Percentiles rank a stretch among this genome's conserved stretches.
Evolutionary conservation across 2,329 filamentous ascomycete genomes (phyloP).

Genomic region (Ophiostoma novo-ulmi): DNA sequence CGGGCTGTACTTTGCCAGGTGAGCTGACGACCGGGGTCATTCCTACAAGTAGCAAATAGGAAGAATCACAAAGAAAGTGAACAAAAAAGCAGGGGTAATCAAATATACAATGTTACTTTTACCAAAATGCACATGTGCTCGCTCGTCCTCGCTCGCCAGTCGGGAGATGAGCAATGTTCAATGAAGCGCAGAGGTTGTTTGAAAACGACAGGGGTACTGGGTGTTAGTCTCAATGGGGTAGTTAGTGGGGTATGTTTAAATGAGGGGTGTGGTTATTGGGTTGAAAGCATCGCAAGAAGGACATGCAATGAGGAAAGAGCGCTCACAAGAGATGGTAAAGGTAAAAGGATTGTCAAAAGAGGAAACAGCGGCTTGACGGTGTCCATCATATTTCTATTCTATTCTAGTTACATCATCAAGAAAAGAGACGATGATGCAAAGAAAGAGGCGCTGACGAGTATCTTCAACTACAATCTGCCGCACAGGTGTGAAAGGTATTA

Average conservation of each 20-base stretch:
- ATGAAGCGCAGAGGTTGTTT: slow-evolving; percentile 7
- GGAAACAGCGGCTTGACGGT: neutral
- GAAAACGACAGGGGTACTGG: neutral
- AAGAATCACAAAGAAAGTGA: neutral
- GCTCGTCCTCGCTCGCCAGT: slow-evolving; percentile 11
- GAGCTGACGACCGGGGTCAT: slow-evolving; percentile 1
- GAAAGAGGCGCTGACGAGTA: neutral
- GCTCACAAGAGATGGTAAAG: neutral
- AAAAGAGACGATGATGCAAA: neutral
- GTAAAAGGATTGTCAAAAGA: neutral
- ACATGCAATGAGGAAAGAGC: neutral
- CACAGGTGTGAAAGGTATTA: neutral
- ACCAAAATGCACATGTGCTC: neutral
- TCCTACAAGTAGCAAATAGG: neutral
- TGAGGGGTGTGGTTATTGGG: slow-evolving; percentile 5
- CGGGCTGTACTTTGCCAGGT: neutral
- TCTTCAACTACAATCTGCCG: neutral
- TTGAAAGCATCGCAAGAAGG: neutral
- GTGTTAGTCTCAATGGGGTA: slow-evolving; percentile 7
- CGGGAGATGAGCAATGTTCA: slow-evolving; percentile 12
- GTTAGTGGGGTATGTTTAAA: slow-evolving; percentile 8
- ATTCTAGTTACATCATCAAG: neutral
- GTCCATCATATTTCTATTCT: neutral
- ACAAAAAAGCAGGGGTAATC: slow-evolving; percentile 1
- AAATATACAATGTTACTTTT: neutral